phyloP scores from a whole-genome alignment of 2,329 filamentous ascomycete genomes.

The Penicillium sp. region DNA sequence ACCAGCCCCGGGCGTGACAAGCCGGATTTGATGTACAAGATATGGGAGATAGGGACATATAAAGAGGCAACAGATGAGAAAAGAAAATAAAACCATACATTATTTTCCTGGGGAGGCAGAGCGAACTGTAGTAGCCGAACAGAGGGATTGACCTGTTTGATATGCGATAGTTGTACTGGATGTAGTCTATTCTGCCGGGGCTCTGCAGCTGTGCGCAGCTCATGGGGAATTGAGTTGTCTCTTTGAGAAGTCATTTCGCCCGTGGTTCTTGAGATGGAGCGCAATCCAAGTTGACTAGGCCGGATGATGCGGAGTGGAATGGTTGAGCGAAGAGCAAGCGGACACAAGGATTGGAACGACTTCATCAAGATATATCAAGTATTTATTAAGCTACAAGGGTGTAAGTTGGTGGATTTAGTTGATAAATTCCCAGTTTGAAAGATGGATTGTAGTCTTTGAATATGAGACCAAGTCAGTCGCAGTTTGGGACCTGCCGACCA shows the following conservation, averaged over 20 bases:
- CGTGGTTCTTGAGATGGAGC: conserved; percentile 1
- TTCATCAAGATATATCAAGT: conserved; percentile 2
- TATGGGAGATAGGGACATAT: background rate
- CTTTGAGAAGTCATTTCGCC: conserved; percentile 31
- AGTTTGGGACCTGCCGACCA: conserved; percentile 5
- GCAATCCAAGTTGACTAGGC: conserved; percentile 1
- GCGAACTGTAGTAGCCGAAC: conserved; percentile 68
- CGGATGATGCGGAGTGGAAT: conserved; percentile 6
- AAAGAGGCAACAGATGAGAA: background rate
- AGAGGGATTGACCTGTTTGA: conserved; percentile 65
- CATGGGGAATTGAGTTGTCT: conserved; percentile 53
- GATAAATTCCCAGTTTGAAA: background rate
- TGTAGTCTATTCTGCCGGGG: conserved; percentile 68
- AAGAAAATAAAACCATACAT: conserved; percentile 38
- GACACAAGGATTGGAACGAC: background rate
- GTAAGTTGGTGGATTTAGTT: background rate
- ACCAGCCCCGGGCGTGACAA: background rate
- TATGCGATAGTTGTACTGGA: conserved; percentile 58
- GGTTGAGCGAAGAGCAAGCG: background rate
- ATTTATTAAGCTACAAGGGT: background rate
- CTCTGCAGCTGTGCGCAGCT: conserved; percentile 71
- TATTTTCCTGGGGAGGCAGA: conserved; percentile 54
- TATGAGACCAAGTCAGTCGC: background rate
- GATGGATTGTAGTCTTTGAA: background rate
- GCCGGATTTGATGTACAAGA: background rate